Conservation (phyloP, 257 asterid genomes). For the Solanum chiquidenum region DNA sequence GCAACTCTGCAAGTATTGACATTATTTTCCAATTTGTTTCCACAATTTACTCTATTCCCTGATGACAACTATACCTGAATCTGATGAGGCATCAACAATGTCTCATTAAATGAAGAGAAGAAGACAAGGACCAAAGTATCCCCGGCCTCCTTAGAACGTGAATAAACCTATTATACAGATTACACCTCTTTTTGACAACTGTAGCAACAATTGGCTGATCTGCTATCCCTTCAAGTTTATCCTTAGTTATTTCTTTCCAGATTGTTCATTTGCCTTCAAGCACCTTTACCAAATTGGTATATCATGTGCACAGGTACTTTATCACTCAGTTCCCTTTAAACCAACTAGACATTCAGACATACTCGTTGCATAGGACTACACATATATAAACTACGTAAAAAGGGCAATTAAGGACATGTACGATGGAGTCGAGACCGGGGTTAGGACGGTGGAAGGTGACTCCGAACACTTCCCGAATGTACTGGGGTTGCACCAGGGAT, state of each 20-base stretch:
- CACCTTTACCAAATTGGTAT: not conserved
- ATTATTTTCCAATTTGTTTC: not conserved
- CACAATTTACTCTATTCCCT: not conserved
- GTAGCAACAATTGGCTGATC: not conserved
- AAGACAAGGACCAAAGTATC: not conserved
- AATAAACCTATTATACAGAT: not conserved
- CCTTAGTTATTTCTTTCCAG: not conserved
- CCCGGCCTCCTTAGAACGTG: not conserved
- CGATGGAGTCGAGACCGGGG: not conserved
- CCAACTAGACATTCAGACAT: not conserved
- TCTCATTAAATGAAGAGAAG: not conserved
- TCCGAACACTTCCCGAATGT: not conserved
- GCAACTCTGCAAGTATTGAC: not conserved
- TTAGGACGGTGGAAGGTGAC: not conserved
- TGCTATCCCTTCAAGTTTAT: not conserved
- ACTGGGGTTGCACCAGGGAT: not conserved
- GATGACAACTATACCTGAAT: not conserved
- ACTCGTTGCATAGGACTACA: not conserved
- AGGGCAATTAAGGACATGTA: not conserved
- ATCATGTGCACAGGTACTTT: not conserved
- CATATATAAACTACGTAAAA: not conserved
- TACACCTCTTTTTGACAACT: not conserved
- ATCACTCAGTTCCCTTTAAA: not conserved
- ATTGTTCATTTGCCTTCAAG: not conserved
- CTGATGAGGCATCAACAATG: not conserved